Conservation (phyloP, 352 stramenopile genomes). For the Phytophthora pinifolia region DNA sequence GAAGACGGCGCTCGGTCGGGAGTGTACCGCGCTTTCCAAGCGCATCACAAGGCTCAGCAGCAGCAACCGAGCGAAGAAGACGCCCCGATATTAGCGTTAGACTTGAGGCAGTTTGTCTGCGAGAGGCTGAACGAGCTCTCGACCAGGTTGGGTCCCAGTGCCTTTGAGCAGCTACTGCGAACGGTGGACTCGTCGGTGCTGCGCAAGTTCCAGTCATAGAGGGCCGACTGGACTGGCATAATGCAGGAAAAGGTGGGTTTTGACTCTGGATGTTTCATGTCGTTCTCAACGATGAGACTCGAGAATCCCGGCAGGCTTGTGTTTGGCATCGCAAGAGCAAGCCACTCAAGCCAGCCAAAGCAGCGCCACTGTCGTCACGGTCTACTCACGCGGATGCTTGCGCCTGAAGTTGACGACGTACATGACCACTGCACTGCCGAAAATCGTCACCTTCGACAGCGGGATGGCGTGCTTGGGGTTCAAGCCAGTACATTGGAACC, state of each 20-base stretch:
- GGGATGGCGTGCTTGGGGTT: constrained; percentile 96
- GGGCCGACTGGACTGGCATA: neutral
- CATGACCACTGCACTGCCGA: constrained; percentile 94
- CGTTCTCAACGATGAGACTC: too few relatives aligned
- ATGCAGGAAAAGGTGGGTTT: too few relatives aligned
- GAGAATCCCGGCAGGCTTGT: too few relatives aligned
- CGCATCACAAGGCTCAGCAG: constrained; percentile 33
- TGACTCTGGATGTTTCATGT: too few relatives aligned
- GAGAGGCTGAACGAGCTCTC: constrained; percentile 45
- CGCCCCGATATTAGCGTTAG: constrained; percentile 32
- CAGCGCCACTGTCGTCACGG: too few relatives aligned
- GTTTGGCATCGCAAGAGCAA: too few relatives aligned
- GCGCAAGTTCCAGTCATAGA: constrained; percentile 51
- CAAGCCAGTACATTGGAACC: constrained; percentile 92
- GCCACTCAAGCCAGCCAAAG: neutral
- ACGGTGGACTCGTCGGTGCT: constrained; percentile 62
- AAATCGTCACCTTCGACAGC: constrained; percentile 96
- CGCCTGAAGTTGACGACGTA: constrained; percentile 92
- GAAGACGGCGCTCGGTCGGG: constrained; percentile 20
- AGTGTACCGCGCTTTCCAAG: constrained; percentile 58
- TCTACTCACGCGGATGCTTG: constrained; percentile 85
- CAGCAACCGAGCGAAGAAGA: constrained; percentile 34
- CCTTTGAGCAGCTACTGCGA: constrained; percentile 57
- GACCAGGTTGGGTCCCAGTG: constrained; percentile 33
- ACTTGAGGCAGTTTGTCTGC: constrained; percentile 50